phyloP scores from a whole-genome alignment of 106 monocot genomes.

The Allium sativum region DNA sequence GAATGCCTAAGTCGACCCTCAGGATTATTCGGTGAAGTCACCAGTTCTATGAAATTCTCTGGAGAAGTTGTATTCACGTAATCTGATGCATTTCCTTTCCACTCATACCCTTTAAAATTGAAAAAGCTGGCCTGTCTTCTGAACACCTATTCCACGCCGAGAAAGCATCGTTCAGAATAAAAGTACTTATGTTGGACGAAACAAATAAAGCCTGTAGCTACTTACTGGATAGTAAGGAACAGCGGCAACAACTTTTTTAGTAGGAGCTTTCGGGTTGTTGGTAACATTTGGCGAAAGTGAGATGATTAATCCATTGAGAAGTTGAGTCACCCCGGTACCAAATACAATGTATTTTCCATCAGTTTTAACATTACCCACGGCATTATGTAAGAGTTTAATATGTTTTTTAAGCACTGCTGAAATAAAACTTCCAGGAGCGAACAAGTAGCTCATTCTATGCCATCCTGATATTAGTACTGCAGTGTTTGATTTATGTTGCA shows the following conservation, averaged over 20 bases:
- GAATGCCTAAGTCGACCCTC: constrained; percentile 25
- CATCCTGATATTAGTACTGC: no score
- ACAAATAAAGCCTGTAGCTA: background rate
- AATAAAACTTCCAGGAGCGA: constrained; percentile 17
- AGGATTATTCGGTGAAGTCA: constrained; percentile 79
- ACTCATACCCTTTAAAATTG: constrained; percentile 27
- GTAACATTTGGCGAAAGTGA: constrained; percentile 33
- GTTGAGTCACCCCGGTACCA: constrained; percentile 58
- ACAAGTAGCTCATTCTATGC: constrained; percentile 27
- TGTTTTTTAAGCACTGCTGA: constrained; percentile 47
- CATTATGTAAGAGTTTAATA: constrained; percentile 39
- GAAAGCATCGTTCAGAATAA: background rate
- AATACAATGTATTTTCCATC: constrained; percentile 45
- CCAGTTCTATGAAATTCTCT: constrained; percentile 51
- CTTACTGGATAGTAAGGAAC: constrained; percentile 48
- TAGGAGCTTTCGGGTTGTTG: constrained; percentile 1
- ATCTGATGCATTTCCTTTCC: constrained; percentile 38
- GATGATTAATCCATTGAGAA: constrained; percentile 52
- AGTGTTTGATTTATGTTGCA: constrained; percentile 1
- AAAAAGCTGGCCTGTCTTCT: constrained; percentile 36
- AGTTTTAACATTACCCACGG: constrained; percentile 23
- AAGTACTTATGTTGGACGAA: background rate
- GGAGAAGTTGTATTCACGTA: constrained; percentile 17
- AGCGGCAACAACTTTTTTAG: constrained; percentile 45
- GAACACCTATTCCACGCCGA: constrained; percentile 23